phyloP scores from a whole-genome alignment of 768 basidiomycete species.

The Collybiopsis confluens region DNA sequence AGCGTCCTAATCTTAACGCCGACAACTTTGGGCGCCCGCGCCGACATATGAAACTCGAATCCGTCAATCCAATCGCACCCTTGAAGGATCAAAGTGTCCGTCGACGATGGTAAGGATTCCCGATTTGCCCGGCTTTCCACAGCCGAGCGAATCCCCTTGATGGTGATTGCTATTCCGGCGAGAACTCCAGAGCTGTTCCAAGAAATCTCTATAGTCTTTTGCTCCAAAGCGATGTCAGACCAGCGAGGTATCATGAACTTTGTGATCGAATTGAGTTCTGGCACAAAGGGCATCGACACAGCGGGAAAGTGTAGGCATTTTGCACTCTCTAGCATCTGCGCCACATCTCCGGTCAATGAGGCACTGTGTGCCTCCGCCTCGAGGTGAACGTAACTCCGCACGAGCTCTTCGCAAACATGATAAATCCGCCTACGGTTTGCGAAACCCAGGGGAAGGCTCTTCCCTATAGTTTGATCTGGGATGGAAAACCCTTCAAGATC shows the following conservation, averaged over 20 bases:
- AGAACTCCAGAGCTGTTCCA: neutral
- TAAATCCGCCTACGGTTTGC: constrained; percentile 1
- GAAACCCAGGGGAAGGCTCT: neutral
- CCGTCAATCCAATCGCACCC: neutral
- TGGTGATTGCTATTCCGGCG: neutral
- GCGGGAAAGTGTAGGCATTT: neutral
- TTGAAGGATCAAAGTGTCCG: neutral
- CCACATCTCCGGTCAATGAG: neutral
- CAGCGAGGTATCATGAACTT: neutral
- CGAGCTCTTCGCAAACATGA: neutral
- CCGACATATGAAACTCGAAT: neutral
- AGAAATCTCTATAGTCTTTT: neutral
- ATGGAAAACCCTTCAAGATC: neutral
- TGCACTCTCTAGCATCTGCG: neutral
- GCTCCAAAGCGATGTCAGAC: neutral
- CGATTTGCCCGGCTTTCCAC: too few species aligned
- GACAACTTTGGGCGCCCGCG: neutral
- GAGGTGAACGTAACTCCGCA: neutral
- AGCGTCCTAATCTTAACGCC: neutral
- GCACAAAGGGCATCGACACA: neutral
- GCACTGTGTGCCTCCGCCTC: neutral
- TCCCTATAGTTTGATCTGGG: neutral
- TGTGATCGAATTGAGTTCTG: neutral
- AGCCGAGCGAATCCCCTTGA: neutral
- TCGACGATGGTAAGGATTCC: too few species aligned